Base-by-base conservation (phyloP, 2,329 filamentous ascomycete species). In the Aspergillus proliferans region DNA sequence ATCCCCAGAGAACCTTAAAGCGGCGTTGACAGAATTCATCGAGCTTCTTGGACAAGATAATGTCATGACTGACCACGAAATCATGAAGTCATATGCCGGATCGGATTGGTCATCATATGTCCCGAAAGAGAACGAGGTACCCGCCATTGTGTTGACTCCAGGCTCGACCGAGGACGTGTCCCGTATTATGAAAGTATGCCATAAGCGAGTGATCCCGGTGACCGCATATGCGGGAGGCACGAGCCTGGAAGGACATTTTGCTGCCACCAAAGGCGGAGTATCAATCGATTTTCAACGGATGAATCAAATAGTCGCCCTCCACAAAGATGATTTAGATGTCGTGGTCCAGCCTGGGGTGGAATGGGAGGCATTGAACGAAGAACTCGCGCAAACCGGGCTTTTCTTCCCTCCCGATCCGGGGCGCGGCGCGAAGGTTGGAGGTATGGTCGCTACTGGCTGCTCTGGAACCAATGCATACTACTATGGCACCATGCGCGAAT, bases 361-460 rank as follows among this genome's bases (percentile, higher is more conserved):
- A 10, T 96, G 90, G 90, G 88, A 95, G 71, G 66, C 78, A 7
- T 75, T 96, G 36, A 95, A 95, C 64, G 87, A 93, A 61, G 77
- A 85, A 53, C 77, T 96, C n/a, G 76, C 74, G 6, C 76, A 83
- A 44, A 76, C 88, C 51, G 86, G 86, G 24, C 79, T 96, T 3
- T 95, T 95, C 76, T 95, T 95, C 72, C 90, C 90, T 18, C 90
- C 89, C 0, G 90, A 95, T 67, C 90, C 90, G 18, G 90, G 90
- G 46, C 90, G 90, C 47, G 89, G 90, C 18, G 90, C 90, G 52
- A 88, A 88, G 84, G 95, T 95, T 59, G 90, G 90, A 50, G 90
- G 90, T 48, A 76, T 76, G 74, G 71, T 76, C 9, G 74, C 73
- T 9, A 76, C 74, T 8, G 73, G 73, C 41, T 76, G 74, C 53